Evolutionary conservation across 1,139 yeast species (phyloP).

Genomic region (Schwanniomyces etchellsii): DNA sequence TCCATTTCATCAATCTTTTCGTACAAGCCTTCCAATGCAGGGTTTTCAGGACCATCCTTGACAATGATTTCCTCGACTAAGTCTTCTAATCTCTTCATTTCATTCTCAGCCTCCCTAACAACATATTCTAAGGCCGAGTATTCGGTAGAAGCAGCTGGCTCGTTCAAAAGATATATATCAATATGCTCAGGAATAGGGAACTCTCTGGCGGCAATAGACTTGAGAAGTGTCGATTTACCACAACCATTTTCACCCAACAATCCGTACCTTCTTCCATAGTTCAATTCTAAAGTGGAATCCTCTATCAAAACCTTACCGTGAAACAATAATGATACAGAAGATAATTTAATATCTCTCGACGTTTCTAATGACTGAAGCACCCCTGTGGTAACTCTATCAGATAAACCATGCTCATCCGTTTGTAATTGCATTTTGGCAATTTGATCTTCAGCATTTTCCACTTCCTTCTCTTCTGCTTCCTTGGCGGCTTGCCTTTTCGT

Average conservation of each 20-base stretch:
- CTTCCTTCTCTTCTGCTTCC: conserved; percentile 55
- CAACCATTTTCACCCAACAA: conserved; percentile 98
- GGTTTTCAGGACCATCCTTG: conserved; percentile 92
- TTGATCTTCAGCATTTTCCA: conserved; percentile 65
- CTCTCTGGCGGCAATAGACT: conserved; percentile 92
- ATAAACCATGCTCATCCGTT: conserved; percentile 86
- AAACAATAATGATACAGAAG: conserved; percentile 86
- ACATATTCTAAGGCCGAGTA: conserved; percentile 92
- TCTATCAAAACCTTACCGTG: conserved; percentile 96
- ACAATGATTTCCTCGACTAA: conserved; percentile 85
- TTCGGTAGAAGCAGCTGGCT: conserved; percentile 95
- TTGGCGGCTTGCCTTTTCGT: conserved; percentile 51
- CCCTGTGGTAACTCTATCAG: conserved; percentile 98
- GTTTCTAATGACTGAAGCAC: conserved; percentile 85
- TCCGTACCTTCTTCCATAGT: conserved; percentile 96
- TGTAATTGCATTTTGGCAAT: conserved; percentile 86
- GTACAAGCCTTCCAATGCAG: conserved; percentile 77
- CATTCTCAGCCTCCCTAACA: conserved; percentile 91
- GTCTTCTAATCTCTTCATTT: conserved; percentile 86
- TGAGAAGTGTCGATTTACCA: conserved; percentile 94
- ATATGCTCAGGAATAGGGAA: conserved; percentile 90
- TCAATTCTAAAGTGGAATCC: conserved; percentile 87
- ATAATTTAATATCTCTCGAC: conserved; percentile 89
- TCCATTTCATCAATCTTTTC: conserved; percentile 97
- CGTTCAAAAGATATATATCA: conserved; percentile 88